A percentile compares a stretch with the other conserved stretches of the same genome.
phyloP scores from a whole-genome alignment of 257 asterid genomes.

The Misopates orontium region DNA sequence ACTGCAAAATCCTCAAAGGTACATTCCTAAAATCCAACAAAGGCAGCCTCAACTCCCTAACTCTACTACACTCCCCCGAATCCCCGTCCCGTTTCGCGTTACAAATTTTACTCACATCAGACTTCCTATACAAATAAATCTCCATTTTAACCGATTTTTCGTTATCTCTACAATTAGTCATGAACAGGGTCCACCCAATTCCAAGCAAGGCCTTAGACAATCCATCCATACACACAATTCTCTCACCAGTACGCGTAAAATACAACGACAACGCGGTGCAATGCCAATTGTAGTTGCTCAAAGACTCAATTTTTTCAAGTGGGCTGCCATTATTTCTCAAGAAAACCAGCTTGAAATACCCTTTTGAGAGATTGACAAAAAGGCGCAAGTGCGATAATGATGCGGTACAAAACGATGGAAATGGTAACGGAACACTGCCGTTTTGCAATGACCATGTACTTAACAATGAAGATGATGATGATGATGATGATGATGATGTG shows the following conservation, averaged over 20 bases:
- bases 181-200: conserved; percentile 63
- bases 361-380: conserved; percentile 46
- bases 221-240: conserved; percentile 53
- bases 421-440: conserved; percentile 59
- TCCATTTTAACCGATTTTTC: conserved; percentile 27
- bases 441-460: conserved; percentile 40
- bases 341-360: conserved; percentile 63
- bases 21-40: conserved; percentile 50
- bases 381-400: conserved; percentile 61
- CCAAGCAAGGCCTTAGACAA: conserved; percentile 59
- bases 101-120: conserved; percentile 39
- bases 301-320: conserved; percentile 34
- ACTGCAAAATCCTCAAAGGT: conserved; percentile 70
- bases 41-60: conserved; percentile 61
- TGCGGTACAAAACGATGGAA: conserved; percentile 60
- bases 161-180: conserved; percentile 24
- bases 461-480: conserved; percentile 47
- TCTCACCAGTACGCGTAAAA: conserved; percentile 34
- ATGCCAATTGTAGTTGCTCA: conserved; percentile 54
- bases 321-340: conserved; percentile 37
- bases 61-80: conserved; percentile 44
- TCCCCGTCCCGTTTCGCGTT: conserved; percentile 27
- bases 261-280: conserved; percentile 42
- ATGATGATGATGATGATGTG: conserved; percentile 20
- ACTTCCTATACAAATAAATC: conserved; percentile 46